A percentile compares a stretch with the other conserved stretches of the same genome.
phyloP scores from a whole-genome alignment of 345 rosid species.

The Theobroma cacao region DNA sequence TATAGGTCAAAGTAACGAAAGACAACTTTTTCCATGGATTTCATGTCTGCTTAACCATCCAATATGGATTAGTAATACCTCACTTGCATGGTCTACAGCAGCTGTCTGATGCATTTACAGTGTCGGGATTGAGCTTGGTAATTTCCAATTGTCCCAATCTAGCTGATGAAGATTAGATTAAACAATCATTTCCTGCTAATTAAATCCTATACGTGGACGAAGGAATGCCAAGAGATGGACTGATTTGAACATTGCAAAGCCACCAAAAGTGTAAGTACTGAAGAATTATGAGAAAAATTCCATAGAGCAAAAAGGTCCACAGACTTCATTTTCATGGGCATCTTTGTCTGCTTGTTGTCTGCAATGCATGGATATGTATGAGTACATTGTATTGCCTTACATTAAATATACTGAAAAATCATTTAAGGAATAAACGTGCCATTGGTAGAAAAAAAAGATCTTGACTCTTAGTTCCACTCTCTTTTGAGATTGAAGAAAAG shows the following conservation, averaged over 20 bases:
- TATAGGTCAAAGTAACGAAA: neutral
- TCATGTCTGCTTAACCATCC: neutral
- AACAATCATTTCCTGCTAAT: neutral
- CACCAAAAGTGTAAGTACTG: neutral
- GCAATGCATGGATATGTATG: neutral
- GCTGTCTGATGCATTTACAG: neutral
- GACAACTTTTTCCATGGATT: neutral
- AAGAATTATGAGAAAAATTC: neutral
- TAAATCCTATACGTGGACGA: slow-evolving; percentile 5
- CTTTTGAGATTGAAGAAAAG: slow-evolving; percentile 1
- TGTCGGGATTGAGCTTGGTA: neutral
- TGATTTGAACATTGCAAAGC: neutral
- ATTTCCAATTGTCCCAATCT: neutral
- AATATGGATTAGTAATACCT: too few species aligned
- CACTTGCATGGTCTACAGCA: neutral
- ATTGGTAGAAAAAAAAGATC: neutral
- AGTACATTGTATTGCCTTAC: neutral
- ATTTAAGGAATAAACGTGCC: slow-evolving; percentile 1
- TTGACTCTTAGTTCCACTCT: neutral
- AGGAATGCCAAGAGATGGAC: slow-evolving; percentile 6
- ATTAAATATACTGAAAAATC: neutral
- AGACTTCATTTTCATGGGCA: slow-evolving; percentile 1
- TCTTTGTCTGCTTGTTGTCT: slow-evolving; percentile 3
- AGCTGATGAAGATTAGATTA: too few species aligned
- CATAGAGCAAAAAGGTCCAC: neutral